A percentile compares a stretch with the other conserved stretches of the same genome.
Conservation (phyloP, 495 filamentous ascomycete species). For the Pseudotulostoma volvatum region DNA sequence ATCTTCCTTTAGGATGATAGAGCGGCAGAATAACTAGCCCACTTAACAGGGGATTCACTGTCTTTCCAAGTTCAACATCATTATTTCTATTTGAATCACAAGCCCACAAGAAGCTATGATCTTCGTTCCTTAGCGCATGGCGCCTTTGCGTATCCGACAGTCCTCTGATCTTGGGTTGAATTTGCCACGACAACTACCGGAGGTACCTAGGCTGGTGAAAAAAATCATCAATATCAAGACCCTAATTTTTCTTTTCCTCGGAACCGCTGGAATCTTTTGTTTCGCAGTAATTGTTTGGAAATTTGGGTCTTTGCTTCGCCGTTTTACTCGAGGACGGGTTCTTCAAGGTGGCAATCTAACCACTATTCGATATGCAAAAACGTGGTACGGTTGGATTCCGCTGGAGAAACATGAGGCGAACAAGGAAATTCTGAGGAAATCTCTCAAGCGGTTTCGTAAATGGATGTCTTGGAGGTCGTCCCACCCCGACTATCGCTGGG, state of each 20-base stretch:
- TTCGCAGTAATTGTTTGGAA: constrained; percentile 28
- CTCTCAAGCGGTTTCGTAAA: constrained; percentile 7
- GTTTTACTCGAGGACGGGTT: constrained; percentile 19
- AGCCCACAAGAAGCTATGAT: not conserved
- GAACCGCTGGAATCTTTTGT: constrained; percentile 24
- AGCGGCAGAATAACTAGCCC: too few relatives aligned
- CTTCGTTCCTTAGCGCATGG: not conserved
- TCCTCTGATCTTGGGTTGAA: not conserved
- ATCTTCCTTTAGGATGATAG: too few relatives aligned
- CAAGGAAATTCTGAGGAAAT: constrained; percentile 13
- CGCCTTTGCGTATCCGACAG: not conserved
- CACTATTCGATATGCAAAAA: constrained; percentile 22
- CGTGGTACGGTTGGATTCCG: constrained; percentile 33
- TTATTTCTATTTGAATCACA: not conserved
- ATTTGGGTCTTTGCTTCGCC: constrained; percentile 20
- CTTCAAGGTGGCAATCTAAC: constrained; percentile 16
- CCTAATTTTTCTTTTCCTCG: constrained; percentile 22
- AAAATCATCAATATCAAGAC: constrained; percentile 15
- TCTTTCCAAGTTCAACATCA: not conserved
- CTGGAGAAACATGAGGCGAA: constrained; percentile 17
- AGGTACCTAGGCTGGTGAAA: not conserved
- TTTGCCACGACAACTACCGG: not conserved
- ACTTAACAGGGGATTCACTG: too few relatives aligned
- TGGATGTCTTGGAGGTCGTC: constrained; percentile 23
- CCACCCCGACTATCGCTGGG: constrained; percentile 20